Evolutionary conservation across 129 eudicot species (phyloP).

Genomic region (Artemisia tridentata): DNA sequence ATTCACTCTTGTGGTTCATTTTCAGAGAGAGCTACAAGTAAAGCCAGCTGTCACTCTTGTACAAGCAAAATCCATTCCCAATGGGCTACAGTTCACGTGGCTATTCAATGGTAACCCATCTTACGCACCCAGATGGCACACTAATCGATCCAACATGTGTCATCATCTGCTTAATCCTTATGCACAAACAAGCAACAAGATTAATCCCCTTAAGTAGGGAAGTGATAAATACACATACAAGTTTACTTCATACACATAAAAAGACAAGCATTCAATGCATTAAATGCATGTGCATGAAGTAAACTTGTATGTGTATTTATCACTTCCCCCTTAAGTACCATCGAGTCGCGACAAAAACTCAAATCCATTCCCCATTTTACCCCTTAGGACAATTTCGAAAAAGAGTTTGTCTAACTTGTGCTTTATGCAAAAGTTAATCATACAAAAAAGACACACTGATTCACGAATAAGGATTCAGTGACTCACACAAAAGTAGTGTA

Average conservation of each 20-base stretch:
- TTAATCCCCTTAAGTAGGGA: no score
- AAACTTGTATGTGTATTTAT: no score
- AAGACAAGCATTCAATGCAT: no score
- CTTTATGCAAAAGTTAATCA: no score
- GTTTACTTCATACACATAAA: no score
- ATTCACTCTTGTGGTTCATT: no score
- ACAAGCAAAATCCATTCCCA: conserved; percentile 26
- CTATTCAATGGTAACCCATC: conserved; percentile 18
- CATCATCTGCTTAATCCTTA: conserved; percentile 6
- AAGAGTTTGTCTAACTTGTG: no score
- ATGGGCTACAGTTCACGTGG: conserved; percentile 50
- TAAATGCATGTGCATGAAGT: no score
- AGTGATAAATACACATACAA: no score
- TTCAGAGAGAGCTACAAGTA: neutral
- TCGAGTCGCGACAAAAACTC: conserved; percentile 41
- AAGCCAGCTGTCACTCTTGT: conserved; percentile 39
- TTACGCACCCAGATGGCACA: conserved; percentile 36
- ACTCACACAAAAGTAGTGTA: no score
- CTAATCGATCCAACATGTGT: conserved; percentile 30
- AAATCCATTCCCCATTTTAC: neutral
- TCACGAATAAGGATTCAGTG: no score
- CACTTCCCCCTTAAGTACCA: conserved; percentile 37
- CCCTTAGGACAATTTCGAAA: conserved; percentile 13
- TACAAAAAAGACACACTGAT: no score
- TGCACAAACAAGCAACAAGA: conserved; percentile 24